Evolutionary conservation across 23 red algal species (phyloP).

Genomic region (Gracilaria domingensis): DNA sequence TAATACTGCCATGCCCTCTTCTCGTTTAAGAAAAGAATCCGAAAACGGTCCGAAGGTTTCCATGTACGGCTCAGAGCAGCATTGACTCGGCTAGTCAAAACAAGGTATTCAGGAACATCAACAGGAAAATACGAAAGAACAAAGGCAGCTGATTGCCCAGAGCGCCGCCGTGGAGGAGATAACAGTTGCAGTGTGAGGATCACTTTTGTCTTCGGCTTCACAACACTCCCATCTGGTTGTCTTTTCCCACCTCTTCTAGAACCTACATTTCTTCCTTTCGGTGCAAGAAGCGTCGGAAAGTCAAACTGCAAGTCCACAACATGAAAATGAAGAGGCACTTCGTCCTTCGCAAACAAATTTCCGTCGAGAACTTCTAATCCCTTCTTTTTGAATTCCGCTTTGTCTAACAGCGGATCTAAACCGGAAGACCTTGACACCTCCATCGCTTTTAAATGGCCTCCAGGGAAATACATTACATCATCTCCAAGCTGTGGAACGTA

Average conservation of each 20-base stretch:
- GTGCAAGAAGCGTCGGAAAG: constrained; percentile 46
- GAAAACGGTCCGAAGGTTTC: constrained; percentile 81
- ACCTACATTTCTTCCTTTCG: constrained; percentile 31
- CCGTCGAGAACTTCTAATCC: constrained; percentile 47
- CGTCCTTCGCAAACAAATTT: constrained; percentile 18
- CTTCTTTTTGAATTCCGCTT: constrained; percentile 10
- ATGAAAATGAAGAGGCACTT: constrained; percentile 42
- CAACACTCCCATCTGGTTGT: constrained; percentile 1
- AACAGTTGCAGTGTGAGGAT: constrained; percentile 45
- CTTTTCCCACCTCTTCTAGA: constrained; percentile 15
- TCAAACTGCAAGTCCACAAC: constrained; percentile 57
- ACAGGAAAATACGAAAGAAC: constrained; percentile 82
- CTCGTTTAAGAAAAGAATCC: constrained; percentile 86
- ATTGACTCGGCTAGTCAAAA: constrained; percentile 72
- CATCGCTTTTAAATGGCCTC: constrained; percentile 77
- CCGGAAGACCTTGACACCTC: constrained; percentile 52
- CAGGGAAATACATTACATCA: constrained; percentile 84
- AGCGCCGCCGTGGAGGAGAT: constrained; percentile 8
- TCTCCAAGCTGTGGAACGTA: constrained; percentile 89
- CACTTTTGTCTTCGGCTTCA: constrained; percentile 50
- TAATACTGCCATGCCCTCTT: constrained; percentile 79
- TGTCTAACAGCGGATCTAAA: constrained; percentile 65
- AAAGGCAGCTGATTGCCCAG: constrained; percentile 37
- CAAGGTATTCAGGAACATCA: constrained; percentile 88
- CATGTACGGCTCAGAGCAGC: constrained; percentile 61